A percentile compares a stretch with the other conserved stretches of the same genome.
Conservation (phyloP, 2,329 filamentous ascomycete genomes). For the Sarocladium strictum region DNA sequence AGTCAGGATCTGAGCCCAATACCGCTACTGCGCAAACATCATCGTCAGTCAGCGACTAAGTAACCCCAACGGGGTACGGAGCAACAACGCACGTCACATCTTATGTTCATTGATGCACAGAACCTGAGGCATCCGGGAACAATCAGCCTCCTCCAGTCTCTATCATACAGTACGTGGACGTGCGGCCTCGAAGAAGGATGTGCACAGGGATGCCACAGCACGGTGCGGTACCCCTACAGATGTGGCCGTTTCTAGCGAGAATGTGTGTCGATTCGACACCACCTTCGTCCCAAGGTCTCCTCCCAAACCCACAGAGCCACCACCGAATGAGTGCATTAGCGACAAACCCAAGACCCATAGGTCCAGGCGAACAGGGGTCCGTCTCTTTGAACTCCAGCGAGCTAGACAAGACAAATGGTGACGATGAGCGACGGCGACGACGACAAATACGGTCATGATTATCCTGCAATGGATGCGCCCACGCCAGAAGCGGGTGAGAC, state of each 20-base stretch:
- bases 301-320: neutral
- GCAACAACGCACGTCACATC: no score
- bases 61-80: no score
- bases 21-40: no score
- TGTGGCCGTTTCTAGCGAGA: neutral
- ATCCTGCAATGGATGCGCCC: neutral
- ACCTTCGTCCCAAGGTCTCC: neutral
- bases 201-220: neutral
- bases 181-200: no score
- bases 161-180: no score
- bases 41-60: no score
- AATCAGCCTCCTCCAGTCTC: no score
- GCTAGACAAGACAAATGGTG: neutral
- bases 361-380: conserved; percentile 8
- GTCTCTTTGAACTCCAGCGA: neutral
- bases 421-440: neutral
- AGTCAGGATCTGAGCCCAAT: no score
- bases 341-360: neutral
- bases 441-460: neutral
- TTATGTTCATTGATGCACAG: no score
- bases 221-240: neutral
- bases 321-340: neutral
- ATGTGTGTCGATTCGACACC: no score
- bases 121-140: no score
- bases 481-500: neutral